Base-by-base conservation (phyloP, 495 filamentous ascomycete species). In the Penicillium bovifimosum region DNA sequence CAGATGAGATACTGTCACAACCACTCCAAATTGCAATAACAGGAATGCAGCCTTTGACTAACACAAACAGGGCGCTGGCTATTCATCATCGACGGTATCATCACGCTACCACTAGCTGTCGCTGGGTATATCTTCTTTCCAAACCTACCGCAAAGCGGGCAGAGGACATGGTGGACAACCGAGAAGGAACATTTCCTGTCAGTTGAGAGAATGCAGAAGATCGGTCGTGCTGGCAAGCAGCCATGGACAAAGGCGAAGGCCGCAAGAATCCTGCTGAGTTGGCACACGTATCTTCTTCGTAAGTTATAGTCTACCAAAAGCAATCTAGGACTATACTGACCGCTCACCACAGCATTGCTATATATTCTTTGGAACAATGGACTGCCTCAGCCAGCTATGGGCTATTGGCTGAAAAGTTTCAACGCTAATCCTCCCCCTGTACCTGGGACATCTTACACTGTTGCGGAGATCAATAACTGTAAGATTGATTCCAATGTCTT, bases 61-160 rank as follows among this genome's bases (percentile, higher is more conserved):
- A 36, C 5, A 9, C 11, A 5, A 26, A 35, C 13, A 48, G 46
- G 46, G 73, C 54, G 64, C 51, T 70, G 61, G 61, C 53, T 65
- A 3, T 69, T 57, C 13, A 65, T 74, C 39, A 67, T 74, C 41
- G 70, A 73, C 32, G 70, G 70, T 5, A 56, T 68, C 28, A 72
- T 73, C 18, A 73, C 64, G n/a, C 52, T 74, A 10, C 70, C 70
- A 18, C 66, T 74, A 8, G 69, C 70, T 3, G 33, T 83, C 17
- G 71, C 76, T 3, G 77, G 78, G 3, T 82, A 74, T 54, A 69
- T 81, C 34, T 62, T 82, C 46, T 77, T 81, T 43, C 80, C 81
- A 0, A 57, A 59, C n/a, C 35, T 65, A 6, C 63, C 63, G 0
- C 54, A 65, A 41, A 53, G 60, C 3, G 64, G 64, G 5, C 33